These are phyloP conservation scores for Moricandia arvensis DNA, from an alignment of 345 rosid genomes.

Conservation along the genomic window DNA sequence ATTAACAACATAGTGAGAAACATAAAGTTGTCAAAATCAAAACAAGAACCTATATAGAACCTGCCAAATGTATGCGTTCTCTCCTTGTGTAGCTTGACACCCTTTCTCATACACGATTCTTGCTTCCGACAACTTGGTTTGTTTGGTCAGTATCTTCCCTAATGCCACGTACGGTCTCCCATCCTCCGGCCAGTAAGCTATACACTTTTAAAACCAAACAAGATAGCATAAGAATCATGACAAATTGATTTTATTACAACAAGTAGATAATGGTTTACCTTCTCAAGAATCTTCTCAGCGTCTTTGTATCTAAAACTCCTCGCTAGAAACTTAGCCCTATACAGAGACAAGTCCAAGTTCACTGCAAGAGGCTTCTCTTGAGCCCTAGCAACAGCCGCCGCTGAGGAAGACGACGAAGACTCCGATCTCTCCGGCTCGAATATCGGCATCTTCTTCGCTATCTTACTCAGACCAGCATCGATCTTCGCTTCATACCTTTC, in stretches of 20 bases:
- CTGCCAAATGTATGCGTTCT: conserved; percentile 99
- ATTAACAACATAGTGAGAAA: not conserved
- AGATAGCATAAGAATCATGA: conserved; percentile 2
- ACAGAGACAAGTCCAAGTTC: conserved; percentile 85
- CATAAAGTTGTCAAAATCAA: conserved; percentile 47
- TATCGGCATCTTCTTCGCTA: conserved; percentile 84
- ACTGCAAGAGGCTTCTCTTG: conserved; percentile 61
- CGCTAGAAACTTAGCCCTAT: conserved; percentile 64
- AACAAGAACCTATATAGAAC: conserved; percentile 57
- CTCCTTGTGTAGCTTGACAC: conserved; percentile 94
- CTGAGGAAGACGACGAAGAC: conserved; percentile 34
- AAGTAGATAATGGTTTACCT: conserved; percentile 49
- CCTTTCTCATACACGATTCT: conserved; percentile 80
- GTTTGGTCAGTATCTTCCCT: conserved; percentile 81
- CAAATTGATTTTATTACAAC: not conserved
- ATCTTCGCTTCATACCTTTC: conserved; percentile 43
- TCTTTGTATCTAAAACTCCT: conserved; percentile 58
- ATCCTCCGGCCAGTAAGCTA: conserved; percentile 88
- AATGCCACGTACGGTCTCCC: conserved; percentile 87
- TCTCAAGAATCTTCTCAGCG: conserved; percentile 68
- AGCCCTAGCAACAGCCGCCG: conserved; percentile 39
- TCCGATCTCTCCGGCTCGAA: conserved; percentile 79
- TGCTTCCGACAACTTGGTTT: conserved; percentile 59
- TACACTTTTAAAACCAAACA: conserved; percentile 57
- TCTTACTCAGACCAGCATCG: conserved; percentile 59